Evolutionary conservation across 2,329 filamentous ascomycete genomes (phyloP), one percentile per base, ranked within the genome.

Genomic region (Microdochium nivale): DNA sequence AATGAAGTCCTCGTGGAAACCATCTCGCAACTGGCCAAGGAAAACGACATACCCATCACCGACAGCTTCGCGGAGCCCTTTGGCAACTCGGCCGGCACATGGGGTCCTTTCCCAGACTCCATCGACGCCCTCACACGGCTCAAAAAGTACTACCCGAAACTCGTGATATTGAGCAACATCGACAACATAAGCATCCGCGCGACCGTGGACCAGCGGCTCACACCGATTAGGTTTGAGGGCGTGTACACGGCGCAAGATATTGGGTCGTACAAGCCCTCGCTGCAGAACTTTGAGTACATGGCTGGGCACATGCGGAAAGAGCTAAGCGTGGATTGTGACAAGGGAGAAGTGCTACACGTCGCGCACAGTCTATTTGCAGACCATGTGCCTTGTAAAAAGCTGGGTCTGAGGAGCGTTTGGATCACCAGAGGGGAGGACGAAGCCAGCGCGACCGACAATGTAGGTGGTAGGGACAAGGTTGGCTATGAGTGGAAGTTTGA

Each of bases 241-340:
- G 71, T 87, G 24, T 81, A 86, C 65, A 88, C 85, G 2, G 87
- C 87, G 1, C 73, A 90, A 66, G 79, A 86, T 46, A 80, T 90
- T 50, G 85, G 87, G 1, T 75, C 72, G 7, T 90, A 90, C 65
- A 90, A 90, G 70, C 87, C 87, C 0, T 69, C 78, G 54, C 62
- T 67, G 35, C 63, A 64, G 25, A 89, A 88, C 59, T 90, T 90
- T 57, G 71, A 78, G 52, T 85, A 86, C 60, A 69, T 90, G 66
- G 69, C 88, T 14, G 62, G 65, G 14, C 70, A 76, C 32, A 75
- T 79, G 19, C 55, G 76, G 59, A 58, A 65, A 2, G 75, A 80
- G 5, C 77, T 86, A 49, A 81, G 77, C 0, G 63, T 87, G 0
- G 60, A 65, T 3, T 58, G 57, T 55, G 71, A 75, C 27, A 74